phyloP scores from a whole-genome alignment of 2,329 filamentous ascomycete genomes.

The Ophiostoma sp. region DNA sequence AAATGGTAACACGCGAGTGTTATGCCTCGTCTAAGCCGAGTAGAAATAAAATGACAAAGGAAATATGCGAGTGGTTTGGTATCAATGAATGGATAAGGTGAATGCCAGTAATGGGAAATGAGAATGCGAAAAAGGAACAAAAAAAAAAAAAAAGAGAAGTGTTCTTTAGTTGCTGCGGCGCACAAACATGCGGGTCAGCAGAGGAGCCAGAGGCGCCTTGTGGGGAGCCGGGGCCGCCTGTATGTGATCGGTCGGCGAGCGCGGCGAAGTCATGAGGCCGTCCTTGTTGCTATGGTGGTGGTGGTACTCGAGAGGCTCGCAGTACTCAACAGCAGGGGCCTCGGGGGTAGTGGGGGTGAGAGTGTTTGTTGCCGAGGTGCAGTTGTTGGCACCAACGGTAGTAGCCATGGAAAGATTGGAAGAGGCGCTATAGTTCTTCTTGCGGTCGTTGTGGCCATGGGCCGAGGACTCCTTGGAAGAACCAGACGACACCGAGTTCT shows the following conservation, averaged over 20 bases:
- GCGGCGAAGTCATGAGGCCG: not conserved
- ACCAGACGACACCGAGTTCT: slow-evolving; percentile 12
- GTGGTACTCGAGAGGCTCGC: slow-evolving; percentile 12
- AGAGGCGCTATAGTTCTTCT: slow-evolving; percentile 24
- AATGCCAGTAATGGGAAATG: not conserved
- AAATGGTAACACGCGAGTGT: slow-evolving; percentile 6
- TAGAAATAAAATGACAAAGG: not conserved
- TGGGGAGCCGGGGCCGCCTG: not conserved
- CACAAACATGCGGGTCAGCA: slow-evolving; percentile 28
- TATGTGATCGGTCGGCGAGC: not conserved
- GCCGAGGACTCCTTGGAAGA: not conserved
- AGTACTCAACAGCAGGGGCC: slow-evolving; percentile 4
- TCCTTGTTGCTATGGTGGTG: slow-evolving; percentile 12
- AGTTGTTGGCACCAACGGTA: slow-evolving; percentile 16
- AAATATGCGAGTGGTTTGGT: slow-evolving; percentile 8
- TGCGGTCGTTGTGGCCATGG: slow-evolving; percentile 19
- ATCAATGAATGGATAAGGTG: slow-evolving; percentile 9
- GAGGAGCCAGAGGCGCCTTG: slow-evolving; percentile 18
- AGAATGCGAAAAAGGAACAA: not conserved
- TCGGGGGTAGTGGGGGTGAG: not conserved
- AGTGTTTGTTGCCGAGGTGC: not conserved
- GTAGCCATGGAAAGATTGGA: slow-evolving; percentile 22
- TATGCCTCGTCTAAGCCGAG: slow-evolving; percentile 7
- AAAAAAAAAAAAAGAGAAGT: not conserved
- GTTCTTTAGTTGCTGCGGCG: slow-evolving; percentile 24